phyloP scores from a whole-genome alignment of 495 filamentous ascomycete species.

The Penicillium antarcticum region DNA sequence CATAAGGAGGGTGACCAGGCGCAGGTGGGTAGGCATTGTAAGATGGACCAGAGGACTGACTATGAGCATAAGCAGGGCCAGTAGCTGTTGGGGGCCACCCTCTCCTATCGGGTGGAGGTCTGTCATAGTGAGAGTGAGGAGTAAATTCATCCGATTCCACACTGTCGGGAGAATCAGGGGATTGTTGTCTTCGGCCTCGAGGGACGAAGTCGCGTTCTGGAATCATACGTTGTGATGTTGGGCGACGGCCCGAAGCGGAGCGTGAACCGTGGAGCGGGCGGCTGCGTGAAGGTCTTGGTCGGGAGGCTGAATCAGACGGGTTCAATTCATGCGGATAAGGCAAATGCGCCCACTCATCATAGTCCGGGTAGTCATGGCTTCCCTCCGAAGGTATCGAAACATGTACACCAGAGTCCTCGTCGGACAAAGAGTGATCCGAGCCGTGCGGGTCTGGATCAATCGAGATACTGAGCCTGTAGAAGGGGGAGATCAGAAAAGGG shows the following conservation, averaged over 20 bases:
- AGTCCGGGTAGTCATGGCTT: conserved; percentile 50
- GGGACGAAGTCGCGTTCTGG: conserved; percentile 36
- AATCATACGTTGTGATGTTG: conserved; percentile 35
- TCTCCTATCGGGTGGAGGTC: conserved; percentile 33
- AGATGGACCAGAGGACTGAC: conserved; percentile 42
- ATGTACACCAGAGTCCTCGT: conserved; percentile 54
- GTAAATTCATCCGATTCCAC: conserved; percentile 53
- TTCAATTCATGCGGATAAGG: conserved; percentile 65
- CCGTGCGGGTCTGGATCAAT: conserved; percentile 40
- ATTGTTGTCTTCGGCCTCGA: conserved; percentile 46
- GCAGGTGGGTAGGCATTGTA: conserved; percentile 26
- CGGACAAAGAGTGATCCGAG: conserved; percentile 43
- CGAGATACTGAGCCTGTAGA: conserved; percentile 46
- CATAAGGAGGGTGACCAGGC: conserved; percentile 17
- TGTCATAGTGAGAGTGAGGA: conserved; percentile 27
- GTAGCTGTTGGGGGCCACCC: conserved; percentile 32
- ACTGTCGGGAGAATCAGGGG: conserved; percentile 51
- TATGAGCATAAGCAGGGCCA: conserved; percentile 44
- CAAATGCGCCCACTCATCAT: conserved; percentile 51
- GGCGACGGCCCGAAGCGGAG: conserved; percentile 41
- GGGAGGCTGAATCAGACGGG: conserved; percentile 80
- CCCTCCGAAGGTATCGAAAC: conserved; percentile 44
- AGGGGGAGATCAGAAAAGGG: background rate
- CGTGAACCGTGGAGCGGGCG: conserved; percentile 39
- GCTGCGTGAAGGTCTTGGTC: conserved; percentile 51